A percentile compares a stretch with the other conserved stretches of the same genome.
Evolutionary conservation across 2,329 filamentous ascomycete species (phyloP).

Genomic region (Alternaria brassicae): DNA sequence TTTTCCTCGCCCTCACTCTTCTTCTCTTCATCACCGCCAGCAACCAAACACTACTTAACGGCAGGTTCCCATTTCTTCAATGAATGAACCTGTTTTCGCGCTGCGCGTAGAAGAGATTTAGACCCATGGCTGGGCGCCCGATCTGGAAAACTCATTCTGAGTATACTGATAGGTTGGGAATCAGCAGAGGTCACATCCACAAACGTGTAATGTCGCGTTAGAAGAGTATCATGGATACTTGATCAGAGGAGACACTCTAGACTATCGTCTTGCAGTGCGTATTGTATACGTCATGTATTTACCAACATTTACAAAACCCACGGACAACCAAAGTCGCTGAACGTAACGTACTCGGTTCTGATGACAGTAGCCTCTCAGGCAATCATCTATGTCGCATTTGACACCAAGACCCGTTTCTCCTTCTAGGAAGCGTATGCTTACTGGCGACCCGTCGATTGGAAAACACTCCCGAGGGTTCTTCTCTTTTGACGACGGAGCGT

Average conservation of each 20-base stretch:
- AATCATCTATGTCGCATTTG: background rate
- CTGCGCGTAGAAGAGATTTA: slow-evolving; percentile 68
- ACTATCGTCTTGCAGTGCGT: background rate
- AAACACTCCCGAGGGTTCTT: background rate
- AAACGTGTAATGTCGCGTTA: background rate
- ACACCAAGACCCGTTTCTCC: background rate
- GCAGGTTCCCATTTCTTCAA: slow-evolving; percentile 58
- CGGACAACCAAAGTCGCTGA: background rate
- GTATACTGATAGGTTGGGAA: slow-evolving; percentile 71
- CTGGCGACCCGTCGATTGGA: too few relatives aligned
- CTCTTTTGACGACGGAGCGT: background rate
- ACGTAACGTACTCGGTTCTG: background rate
- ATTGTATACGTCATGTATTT: background rate
- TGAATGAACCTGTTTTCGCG: slow-evolving; percentile 69
- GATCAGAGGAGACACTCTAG: background rate
- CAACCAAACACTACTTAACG: slow-evolving; percentile 66
- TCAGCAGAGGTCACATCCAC: slow-evolving; percentile 72
- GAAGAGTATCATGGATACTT: background rate
- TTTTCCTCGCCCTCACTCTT: slow-evolving; percentile 51
- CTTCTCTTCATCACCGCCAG: slow-evolving; percentile 60
- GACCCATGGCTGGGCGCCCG: slow-evolving; percentile 76
- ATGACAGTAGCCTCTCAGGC: background rate
- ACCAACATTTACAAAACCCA: background rate
- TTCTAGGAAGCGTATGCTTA: background rate
- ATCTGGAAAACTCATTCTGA: slow-evolving; percentile 69